A percentile compares a stretch with the other conserved stretches of the same genome.
Conservation (phyloP, 305 asterid species). For the Fraxinus sp. region DNA sequence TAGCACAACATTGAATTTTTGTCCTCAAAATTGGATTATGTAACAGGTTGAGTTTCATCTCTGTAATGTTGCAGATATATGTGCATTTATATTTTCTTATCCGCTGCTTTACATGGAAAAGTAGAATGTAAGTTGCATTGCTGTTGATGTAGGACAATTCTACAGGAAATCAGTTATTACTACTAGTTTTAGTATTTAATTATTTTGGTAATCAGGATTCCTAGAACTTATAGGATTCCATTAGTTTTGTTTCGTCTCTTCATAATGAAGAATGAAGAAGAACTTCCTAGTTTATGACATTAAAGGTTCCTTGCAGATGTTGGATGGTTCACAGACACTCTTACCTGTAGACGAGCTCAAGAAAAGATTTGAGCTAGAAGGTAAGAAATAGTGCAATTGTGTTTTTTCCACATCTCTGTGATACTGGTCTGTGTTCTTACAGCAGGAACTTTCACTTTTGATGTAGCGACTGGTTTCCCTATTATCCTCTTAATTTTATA, state of each 20-base stretch:
- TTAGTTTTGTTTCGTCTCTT: not conserved
- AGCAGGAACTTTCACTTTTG: not conserved
- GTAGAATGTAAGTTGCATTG: not conserved
- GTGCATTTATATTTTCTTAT: not conserved
- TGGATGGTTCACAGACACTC: constrained; percentile 75
- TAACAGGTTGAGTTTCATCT: not conserved
- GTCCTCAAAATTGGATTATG: not conserved
- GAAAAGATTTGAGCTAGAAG: constrained; percentile 71
- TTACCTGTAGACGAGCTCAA: constrained; percentile 69
- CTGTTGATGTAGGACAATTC: not conserved
- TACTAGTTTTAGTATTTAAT: not conserved
- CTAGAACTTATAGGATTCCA: not conserved
- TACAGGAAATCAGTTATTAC: not conserved
- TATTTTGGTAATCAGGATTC: not conserved
- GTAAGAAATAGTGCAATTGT: constrained; percentile 35
- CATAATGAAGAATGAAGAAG: not conserved
- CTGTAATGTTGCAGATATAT: not conserved
- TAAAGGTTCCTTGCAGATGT: constrained; percentile 51
- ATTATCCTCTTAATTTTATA: not conserved
- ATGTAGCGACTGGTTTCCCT: not conserved
- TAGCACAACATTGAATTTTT: not conserved
- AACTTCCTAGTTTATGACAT: constrained; percentile 5
- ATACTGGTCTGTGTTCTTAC: not conserved
- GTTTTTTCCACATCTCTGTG: not conserved
- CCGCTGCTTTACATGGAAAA: not conserved